Conservation (phyloP, 495 filamentous ascomycete species). For the Daldinia decipiens region DNA sequence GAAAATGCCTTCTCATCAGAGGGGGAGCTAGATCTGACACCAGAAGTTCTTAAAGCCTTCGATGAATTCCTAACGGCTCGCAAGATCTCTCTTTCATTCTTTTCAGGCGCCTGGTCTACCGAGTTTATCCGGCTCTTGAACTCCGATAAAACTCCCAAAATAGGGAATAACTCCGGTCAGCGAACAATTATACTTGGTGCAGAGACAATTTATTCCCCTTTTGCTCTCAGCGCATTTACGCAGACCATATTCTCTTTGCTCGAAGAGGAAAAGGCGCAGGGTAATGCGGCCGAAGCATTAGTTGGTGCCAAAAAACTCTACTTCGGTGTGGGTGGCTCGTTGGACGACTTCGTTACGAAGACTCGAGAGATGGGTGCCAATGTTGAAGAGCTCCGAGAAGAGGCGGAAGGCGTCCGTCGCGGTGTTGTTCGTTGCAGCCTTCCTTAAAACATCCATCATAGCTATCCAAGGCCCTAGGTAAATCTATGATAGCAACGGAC, state of each 20-base stretch:
- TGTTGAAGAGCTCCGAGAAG: conserved; percentile 70
- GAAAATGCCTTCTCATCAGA: conserved; percentile 59
- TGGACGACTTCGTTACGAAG: conserved; percentile 83
- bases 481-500: not conserved
- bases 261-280: conserved; percentile 58
- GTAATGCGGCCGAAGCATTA: conserved; percentile 67
- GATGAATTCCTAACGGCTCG: conserved; percentile 62
- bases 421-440: conserved; percentile 61
- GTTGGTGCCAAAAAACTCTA: conserved; percentile 93
- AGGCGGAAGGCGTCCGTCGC: conserved; percentile 66
- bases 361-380: conserved; percentile 64
- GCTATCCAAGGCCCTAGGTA: not conserved
- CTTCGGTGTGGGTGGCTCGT: conserved; percentile 93
- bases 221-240: conserved; percentile 76
- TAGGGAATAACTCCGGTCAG: conserved; percentile 2
- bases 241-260: conserved; percentile 74
- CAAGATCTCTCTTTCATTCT: conserved; percentile 72
- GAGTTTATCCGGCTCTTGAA: conserved; percentile 70
- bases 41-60: conserved; percentile 70
- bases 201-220: conserved; percentile 94
- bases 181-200: conserved; percentile 76
- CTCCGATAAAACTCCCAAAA: conserved; percentile 34
- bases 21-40: conserved; percentile 79
- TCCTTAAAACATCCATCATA: not conserved
- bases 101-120: conserved; percentile 85